Evolutionary conservation across 768 basidiomycete genomes (phyloP), one percentile per base, ranked within the genome.

Genomic region (Kwoniella bestiolae): DNA sequence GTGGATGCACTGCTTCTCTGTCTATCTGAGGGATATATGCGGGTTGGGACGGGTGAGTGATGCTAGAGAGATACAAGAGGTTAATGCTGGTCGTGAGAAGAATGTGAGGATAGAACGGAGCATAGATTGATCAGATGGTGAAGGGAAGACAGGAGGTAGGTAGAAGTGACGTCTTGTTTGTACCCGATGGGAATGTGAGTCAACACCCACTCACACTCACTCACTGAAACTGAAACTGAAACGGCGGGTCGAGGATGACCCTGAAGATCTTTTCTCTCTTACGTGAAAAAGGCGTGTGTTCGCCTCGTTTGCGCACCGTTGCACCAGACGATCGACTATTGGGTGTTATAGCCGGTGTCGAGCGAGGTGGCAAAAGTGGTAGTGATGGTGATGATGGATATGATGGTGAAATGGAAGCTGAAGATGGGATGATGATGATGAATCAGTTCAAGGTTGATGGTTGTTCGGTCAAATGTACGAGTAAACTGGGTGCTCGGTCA

Each of bases 151-250:
- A 32, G 23, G 31, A 18, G 12, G 21, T 57, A 21, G n/a, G 23
- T 25, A 23, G 23, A 26, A 26, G 16, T 50, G 56, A 58, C 56
- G 38, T 16, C 46, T 45, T 60, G 56, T 45, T 31, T 60, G 47
- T 34, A 49, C 58, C 58, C 18, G 23, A 35, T 28, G 32, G 34
- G 29, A 34, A 23, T 47, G 9, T 47, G 46, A 47, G 11, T n/a
- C 21, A 25, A 47, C 46, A 25, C 31, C 18, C n/a, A 11, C 21
- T 29, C 11, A 16, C 18, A 28, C 49, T 51, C 49, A 51, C 49
- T 18, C 38, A 41, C 8, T 41, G 8, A 41, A 51, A 8, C 5
- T 55, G 52, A 32, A 26, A 55, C 52, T 55, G 52, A 55, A 55
- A 55, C 52, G 32, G 52, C 52, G 52, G 52, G 52, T 34, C 9